phyloP scores from a whole-genome alignment of 2,329 filamentous ascomycete species.

The Sporothrix variecibatus region DNA sequence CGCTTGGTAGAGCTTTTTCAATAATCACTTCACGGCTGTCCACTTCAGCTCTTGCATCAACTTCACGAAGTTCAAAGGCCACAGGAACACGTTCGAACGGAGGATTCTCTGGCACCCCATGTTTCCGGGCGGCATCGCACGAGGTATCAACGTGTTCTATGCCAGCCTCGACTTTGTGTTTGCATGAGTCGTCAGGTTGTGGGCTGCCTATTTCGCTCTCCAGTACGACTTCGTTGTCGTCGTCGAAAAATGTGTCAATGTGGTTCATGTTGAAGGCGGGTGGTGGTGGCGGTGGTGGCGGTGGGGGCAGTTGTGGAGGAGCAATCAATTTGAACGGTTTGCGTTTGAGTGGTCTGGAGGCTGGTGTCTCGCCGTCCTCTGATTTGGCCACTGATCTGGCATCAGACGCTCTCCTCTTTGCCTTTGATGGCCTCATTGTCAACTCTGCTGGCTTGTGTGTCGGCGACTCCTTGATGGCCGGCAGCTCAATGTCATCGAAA shows the following conservation, averaged over 20 bases:
- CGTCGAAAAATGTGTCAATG: background rate
- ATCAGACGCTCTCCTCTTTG: background rate
- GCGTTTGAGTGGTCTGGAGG: background rate
- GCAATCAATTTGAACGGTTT: background rate
- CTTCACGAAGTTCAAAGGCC: background rate
- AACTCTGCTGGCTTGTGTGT: background rate
- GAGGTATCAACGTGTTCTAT: too few relatives aligned
- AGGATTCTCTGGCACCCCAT: background rate
- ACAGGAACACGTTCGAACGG: background rate
- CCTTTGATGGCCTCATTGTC: background rate
- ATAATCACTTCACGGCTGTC: background rate
- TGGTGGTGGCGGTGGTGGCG: background rate
- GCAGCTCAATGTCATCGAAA: slow-evolving; percentile 29
- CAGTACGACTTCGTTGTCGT: background rate
- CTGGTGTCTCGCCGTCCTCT: too few relatives aligned
- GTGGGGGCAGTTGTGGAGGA: background rate
- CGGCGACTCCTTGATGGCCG: background rate
- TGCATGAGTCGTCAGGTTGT: background rate
- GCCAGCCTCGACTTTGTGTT: too few relatives aligned
- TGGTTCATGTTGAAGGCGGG: background rate
- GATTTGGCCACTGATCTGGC: background rate
- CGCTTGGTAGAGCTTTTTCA: background rate
- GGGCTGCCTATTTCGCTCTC: background rate
- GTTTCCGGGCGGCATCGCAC: background rate
- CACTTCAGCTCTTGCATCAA: background rate